Conservation (phyloP, 768 basidiomycete species). For the Lactarius indigo region DNA sequence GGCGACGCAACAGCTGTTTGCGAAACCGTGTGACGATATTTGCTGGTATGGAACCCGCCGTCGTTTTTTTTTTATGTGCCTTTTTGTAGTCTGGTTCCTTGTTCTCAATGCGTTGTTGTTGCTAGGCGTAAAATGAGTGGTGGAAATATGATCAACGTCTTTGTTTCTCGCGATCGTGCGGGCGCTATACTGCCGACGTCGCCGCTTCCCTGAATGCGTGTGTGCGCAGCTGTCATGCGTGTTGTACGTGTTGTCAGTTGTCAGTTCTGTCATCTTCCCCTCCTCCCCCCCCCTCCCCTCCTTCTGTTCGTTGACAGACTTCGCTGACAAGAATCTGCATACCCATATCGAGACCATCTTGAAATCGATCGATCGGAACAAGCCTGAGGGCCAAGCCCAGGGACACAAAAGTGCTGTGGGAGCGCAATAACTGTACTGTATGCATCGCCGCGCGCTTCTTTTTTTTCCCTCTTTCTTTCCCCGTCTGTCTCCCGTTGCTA, state of each 20-base stretch:
- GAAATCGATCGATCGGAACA: slow-evolving; percentile 15
- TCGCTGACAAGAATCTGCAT: slow-evolving; percentile 19
- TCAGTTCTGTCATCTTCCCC: not conserved
- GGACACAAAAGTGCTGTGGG: not conserved
- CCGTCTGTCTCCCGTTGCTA: slow-evolving; percentile 10
- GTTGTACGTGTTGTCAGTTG: slow-evolving; percentile 2
- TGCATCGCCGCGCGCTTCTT: slow-evolving; percentile 3
- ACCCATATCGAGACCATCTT: slow-evolving; percentile 15
- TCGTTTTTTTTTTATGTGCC: slow-evolving; percentile 4
- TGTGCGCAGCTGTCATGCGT: slow-evolving; percentile 7
- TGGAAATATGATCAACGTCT: not conserved
- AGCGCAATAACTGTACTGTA: not conserved
- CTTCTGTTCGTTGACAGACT: not conserved
- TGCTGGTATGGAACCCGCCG: slow-evolving; percentile 5
- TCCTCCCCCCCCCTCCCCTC: not conserved
- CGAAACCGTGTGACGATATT: not conserved
- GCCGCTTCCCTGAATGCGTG: slow-evolving; percentile 14
- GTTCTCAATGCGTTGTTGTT: slow-evolving; percentile 1
- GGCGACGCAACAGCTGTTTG: not conserved
- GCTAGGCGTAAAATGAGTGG: slow-evolving; percentile 9
- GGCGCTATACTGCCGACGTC: slow-evolving; percentile 11
- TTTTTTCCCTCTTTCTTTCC: not conserved
- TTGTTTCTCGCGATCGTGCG: not conserved
- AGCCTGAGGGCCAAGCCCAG: not conserved
- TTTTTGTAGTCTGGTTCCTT: slow-evolving; percentile 5